These are phyloP conservation scores for Solanum hybrid DNA, from an alignment of 305 asterid species.

Conservation along the genomic window DNA sequence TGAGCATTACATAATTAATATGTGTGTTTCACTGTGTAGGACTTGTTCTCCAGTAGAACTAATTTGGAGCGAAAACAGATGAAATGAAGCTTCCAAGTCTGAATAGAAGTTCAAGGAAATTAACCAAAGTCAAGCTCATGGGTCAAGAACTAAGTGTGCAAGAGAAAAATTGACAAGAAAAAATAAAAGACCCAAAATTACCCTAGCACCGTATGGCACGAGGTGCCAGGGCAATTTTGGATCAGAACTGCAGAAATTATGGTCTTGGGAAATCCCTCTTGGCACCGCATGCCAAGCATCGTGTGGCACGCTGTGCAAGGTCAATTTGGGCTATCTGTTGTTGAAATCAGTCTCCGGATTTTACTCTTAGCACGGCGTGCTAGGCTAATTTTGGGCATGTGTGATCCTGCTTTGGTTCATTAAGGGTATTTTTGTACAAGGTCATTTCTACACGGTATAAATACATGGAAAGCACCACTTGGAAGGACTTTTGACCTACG, in stretches of 20 bases:
- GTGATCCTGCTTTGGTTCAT: neutral
- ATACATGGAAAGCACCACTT: neutral
- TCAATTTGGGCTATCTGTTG: neutral
- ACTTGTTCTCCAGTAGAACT: neutral
- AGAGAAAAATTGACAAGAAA: neutral
- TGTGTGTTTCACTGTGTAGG: neutral
- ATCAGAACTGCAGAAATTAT: neutral
- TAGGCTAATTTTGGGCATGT: neutral
- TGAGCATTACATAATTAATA: neutral
- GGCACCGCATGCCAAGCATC: neutral
- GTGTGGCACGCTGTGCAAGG: neutral
- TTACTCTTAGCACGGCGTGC: neutral
- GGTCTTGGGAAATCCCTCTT: neutral
- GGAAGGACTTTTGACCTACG: neutral
- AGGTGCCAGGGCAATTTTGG: neutral
- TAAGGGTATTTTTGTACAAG: neutral
- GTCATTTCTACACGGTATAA: neutral
- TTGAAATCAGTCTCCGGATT: neutral
- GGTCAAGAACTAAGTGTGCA: neutral
- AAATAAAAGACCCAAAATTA: neutral
- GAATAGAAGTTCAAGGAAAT: neutral
- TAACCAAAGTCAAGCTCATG: neutral
- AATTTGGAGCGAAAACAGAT: neutral
- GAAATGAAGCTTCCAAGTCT: neutral
- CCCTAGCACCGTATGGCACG: neutral